phyloP scores from a whole-genome alignment of 2,329 filamentous ascomycete species.

The Lasiodiplodia gonubiensis region DNA sequence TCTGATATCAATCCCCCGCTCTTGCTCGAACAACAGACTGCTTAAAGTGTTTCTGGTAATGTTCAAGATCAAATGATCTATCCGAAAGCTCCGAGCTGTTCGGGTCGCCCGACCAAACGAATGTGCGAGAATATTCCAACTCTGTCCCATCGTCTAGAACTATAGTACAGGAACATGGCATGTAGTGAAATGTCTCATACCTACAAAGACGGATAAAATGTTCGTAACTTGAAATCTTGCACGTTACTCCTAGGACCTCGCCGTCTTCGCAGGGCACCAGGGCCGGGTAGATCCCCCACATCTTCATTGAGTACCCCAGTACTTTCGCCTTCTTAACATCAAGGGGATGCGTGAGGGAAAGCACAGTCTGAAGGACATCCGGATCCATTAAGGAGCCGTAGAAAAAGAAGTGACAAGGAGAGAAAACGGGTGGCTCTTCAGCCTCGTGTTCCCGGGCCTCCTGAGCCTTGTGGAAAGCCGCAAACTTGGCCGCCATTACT shows the following conservation, averaged over 20 bases:
- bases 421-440: constrained; percentile 29
- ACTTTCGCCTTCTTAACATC: constrained; percentile 35
- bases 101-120: constrained; percentile 35
- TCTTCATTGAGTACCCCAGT: constrained; percentile 37
- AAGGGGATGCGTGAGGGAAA: constrained; percentile 35
- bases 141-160: constrained; percentile 29
- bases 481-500: background rate
- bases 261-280: constrained; percentile 31
- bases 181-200: constrained; percentile 37
- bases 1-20: background rate
- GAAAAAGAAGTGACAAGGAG: constrained; percentile 40
- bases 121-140: constrained; percentile 31
- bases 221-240: constrained; percentile 30
- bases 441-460: background rate
- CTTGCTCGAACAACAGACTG: constrained; percentile 23
- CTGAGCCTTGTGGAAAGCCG: background rate
- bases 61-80: constrained; percentile 35
- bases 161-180: constrained; percentile 32
- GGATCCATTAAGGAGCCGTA: constrained; percentile 43
- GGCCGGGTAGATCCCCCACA: constrained; percentile 44
- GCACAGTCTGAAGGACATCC: constrained; percentile 38
- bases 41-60: constrained; percentile 37
- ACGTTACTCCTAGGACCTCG: constrained; percentile 32
- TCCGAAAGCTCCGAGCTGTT: constrained; percentile 36
- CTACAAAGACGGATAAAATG: constrained; percentile 33